phyloP scores from a whole-genome alignment of 208 protist genomes.

The Acanthamoeba divionensis region DNA sequence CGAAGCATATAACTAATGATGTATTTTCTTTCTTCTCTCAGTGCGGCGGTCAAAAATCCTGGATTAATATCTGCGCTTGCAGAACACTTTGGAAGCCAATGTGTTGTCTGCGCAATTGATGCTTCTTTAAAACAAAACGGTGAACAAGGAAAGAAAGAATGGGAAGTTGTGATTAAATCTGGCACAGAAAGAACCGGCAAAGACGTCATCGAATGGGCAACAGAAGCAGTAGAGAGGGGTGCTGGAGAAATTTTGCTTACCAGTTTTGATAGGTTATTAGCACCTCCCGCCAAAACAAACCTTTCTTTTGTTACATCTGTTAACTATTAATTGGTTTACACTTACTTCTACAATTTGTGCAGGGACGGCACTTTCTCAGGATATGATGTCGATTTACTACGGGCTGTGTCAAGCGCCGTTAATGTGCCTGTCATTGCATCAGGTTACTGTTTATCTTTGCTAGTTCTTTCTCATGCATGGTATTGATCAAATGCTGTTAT shows the following conservation, averaged over 20 bases:
- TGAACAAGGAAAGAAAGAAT: constrained; percentile 37
- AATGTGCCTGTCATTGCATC: constrained; percentile 63
- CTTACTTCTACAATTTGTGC: background rate
- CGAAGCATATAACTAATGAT: background rate
- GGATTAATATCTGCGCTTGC: constrained; percentile 38
- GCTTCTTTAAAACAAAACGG: background rate
- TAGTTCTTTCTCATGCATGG: background rate
- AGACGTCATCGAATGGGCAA: constrained; percentile 59
- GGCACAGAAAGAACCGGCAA: constrained; percentile 54
- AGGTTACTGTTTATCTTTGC: background rate
- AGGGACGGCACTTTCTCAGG: constrained; percentile 42
- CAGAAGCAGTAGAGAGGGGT: constrained; percentile 34
- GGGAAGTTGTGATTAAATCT: constrained; percentile 52
- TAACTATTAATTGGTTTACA: background rate
- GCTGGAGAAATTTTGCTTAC: constrained; percentile 65
- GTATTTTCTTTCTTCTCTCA: background rate
- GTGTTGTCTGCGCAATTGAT: constrained; percentile 59
- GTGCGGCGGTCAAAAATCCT: constrained; percentile 52
- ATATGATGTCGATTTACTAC: constrained; percentile 58
- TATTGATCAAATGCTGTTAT: no score
- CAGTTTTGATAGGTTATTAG: constrained; percentile 41
- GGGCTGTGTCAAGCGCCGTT: constrained; percentile 41
- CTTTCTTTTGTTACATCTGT: background rate
- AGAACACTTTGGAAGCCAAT: constrained; percentile 51
- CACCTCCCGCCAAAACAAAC: background rate